A percentile compares a stretch with the other conserved stretches of the same genome.
These are phyloP conservation scores for Citrus glauca DNA, from an alignment of 345 rosid genomes.

Conservation along the genomic window DNA sequence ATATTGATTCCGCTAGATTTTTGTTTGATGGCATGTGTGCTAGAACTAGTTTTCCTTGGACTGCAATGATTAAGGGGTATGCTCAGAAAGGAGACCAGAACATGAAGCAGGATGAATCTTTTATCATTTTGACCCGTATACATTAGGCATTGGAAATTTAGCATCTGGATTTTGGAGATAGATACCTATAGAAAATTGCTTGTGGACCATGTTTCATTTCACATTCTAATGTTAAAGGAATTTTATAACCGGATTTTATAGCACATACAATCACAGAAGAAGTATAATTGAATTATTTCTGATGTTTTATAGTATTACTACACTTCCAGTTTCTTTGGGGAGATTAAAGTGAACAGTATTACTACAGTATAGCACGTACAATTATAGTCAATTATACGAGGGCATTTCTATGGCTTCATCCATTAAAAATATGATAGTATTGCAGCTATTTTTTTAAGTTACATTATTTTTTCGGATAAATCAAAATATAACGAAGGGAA, in stretches of 20 bases:
- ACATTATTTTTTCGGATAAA: no score
- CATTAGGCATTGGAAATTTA: not conserved
- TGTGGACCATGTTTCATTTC: not conserved
- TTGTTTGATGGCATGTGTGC: slow-evolving; percentile 46
- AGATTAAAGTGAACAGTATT: no score
- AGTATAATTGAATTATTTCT: no score
- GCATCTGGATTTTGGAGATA: not conserved
- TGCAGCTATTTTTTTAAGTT: no score
- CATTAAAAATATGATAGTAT: no score
- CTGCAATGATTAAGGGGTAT: slow-evolving; percentile 73
- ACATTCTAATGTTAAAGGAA: not conserved
- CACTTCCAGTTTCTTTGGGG: no score
- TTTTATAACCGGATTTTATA: not conserved
- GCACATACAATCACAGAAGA: no score
- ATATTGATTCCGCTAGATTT: slow-evolving; percentile 40
- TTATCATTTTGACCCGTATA: not conserved
- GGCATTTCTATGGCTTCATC: no score
- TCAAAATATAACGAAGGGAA: no score
- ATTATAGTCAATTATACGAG: no score
- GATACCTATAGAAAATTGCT: not conserved
- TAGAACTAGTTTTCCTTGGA: slow-evolving; percentile 72
- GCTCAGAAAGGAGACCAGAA: slow-evolving; percentile 53
- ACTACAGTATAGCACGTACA: no score
- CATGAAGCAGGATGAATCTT: not conserved
- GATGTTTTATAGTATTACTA: no score